phyloP scores from a whole-genome alignment of 257 asterid species.

The Fraxinus excelsior region DNA sequence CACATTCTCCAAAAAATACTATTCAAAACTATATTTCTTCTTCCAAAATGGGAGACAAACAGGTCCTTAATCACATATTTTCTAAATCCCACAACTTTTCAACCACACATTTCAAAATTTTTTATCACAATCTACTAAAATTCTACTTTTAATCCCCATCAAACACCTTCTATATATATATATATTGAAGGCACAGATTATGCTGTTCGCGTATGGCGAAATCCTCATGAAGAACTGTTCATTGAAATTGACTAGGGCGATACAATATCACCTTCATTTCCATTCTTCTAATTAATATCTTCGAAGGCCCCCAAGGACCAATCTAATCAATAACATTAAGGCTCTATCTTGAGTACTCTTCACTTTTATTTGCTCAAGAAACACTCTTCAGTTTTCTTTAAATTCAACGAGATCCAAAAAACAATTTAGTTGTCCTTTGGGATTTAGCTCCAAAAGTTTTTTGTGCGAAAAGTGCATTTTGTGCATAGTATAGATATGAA shows the following conservation, averaged over 20 bases:
- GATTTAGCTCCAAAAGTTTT: background rate
- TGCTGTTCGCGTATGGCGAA: background rate
- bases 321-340: background rate
- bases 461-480: background rate
- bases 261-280: background rate
- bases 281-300: background rate
- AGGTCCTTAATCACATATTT: no score
- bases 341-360: background rate
- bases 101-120: no score
- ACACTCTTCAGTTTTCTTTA: background rate
- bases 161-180: no score
- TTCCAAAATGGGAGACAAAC: no score
- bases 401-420: background rate
- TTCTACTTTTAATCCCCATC: no score
- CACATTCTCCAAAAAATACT: no score
- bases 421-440: background rate
- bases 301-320: background rate
- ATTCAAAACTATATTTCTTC: no score
- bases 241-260: background rate
- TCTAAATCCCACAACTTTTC: no score
- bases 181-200: background rate
- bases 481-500: background rate
- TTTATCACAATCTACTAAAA: no score
- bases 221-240: background rate
- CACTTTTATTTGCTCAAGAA: background rate